Base-by-base conservation (phyloP, 192 early-diverging fungal genomes). In the Coemansia reversa region DNA sequence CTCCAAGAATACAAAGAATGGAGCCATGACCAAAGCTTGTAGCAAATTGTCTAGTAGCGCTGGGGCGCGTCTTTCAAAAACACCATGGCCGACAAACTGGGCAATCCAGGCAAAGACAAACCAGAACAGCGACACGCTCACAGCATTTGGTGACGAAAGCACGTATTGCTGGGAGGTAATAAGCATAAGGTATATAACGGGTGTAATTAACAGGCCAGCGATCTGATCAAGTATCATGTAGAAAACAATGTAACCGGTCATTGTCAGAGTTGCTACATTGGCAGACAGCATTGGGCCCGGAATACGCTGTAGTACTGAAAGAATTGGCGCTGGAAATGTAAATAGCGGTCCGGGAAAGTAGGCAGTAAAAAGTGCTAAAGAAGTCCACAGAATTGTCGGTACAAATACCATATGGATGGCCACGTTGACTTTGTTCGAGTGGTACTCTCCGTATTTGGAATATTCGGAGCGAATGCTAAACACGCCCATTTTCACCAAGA, bases 1-100 rank as follows among this genome's bases (percentile, higher is more conserved):
- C 75, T 98, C 94, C 29, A 91, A 82, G 63, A 91, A 94, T 6
- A 97, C 93, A 83, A 98, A 98, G 72, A 94, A 93, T 27, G 93
- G 94, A 2, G 96, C 96, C 63, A 95, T 91, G 42, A 96, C 89
- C 25, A 96, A 49, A 3, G 96, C 94, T 86, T 96, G 93, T 3
- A 90, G 45, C 16, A 94, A 67, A 71, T 94, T 95, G 65, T 98
- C 91, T 23, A 92, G 50, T 24, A 98, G 72, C 22, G 92, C 93
- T 1, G 96, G 96, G 2, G 89, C 90, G 67, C 94, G 86, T 65
- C 86, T 89, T 62, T 98, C 96, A 54, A 79, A 87, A 28, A 92
- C 79, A 51, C 92, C 93, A 63, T 97, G 95, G 42, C 95, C 93
- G 60, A 91, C 81, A 74, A 98, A 95, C 74, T 98, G 96, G 8